Evolutionary conservation across 2,329 filamentous ascomycete genomes (phyloP), one percentile per base, ranked within the genome.

Genomic region (Colletotrichum limetticola): DNA sequence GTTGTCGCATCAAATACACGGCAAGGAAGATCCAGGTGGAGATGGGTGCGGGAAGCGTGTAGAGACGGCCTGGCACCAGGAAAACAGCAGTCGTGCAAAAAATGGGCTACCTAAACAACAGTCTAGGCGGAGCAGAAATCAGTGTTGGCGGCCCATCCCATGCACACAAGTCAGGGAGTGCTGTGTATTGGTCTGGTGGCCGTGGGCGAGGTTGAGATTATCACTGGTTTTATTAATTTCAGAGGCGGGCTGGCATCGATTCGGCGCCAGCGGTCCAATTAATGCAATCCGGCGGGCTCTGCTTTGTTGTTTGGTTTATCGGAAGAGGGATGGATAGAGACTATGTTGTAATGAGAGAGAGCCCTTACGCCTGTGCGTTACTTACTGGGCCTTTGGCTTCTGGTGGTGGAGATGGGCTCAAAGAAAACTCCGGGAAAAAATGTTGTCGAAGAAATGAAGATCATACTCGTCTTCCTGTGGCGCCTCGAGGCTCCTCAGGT

Each of bases 1-100:
- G 74, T 66, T 69, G 58, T 66, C 56, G 72, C 62, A 77, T 78
- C 76, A 76, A 78, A 74, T 57, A 35, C 19, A 46, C 37, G 49
- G 68, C 65, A 72, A 61, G 72, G 69, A 56, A 68, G 32, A 53
- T 52, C 72, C 72, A 65, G 62, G 72, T 57, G 56, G 60, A 71
- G 61, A 56, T 64, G 30, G 46, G 46, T 24, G 66, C 12, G 30
- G 49, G 24, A 53, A 53, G 37, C 22, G 14, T 52, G 46, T 55
- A 42, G 55, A 35, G 46, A 22, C 14, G 46, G 55, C 37, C 49
- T 46, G 35, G 61, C 22, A 52, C 53, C 26, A 52, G 24, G 5
- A 67, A 49, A 66, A 42, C 16, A 32, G 53, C 60, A 24, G 66
- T 64, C 53, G 66, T 26, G 66, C 59, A 46, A 69, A 69, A 69